phyloP scores from a whole-genome alignment of 129 eudicot genomes.

The Lactuca saligna region DNA sequence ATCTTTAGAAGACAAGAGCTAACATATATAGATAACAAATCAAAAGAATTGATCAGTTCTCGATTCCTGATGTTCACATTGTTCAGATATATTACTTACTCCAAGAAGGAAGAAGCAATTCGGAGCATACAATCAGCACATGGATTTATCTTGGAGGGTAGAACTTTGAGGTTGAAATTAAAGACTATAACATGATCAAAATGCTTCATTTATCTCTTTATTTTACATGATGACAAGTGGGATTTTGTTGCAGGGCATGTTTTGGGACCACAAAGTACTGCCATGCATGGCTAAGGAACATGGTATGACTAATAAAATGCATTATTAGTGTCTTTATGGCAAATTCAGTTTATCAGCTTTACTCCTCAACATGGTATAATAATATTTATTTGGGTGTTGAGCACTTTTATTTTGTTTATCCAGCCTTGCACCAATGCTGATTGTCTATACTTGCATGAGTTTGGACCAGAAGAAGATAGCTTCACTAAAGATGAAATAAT shows the following conservation, averaged over 20 bases:
- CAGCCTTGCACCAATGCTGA: constrained; percentile 66
- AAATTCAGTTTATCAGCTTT: constrained; percentile 16
- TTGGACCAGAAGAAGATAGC: constrained; percentile 66
- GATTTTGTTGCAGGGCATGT: constrained; percentile 47
- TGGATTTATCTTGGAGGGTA: constrained; percentile 55
- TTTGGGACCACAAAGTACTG: constrained; percentile 72
- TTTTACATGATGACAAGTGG: constrained; percentile 1
- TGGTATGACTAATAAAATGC: constrained; percentile 31
- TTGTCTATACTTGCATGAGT: constrained; percentile 63
- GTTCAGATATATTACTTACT: constrained; percentile 55
- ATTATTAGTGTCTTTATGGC: not conserved
- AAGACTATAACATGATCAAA: not conserved
- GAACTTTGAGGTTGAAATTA: constrained; percentile 49
- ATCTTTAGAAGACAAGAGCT: too few species aligned
- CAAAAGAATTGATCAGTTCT: not conserved
- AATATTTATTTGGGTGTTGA: constrained; percentile 6
- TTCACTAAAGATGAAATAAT: constrained; percentile 61
- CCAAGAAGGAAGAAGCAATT: constrained; percentile 60
- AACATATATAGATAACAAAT: too few species aligned
- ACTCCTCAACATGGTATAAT: constrained; percentile 1
- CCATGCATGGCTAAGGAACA: constrained; percentile 58
- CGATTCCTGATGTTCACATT: not conserved
- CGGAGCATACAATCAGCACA: constrained; percentile 62
- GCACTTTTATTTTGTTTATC: constrained; percentile 10
- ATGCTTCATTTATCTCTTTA: not conserved